Percentiles rank a stretch among this genome's conserved stretches.
These are phyloP conservation scores for Cladosporium sp. DNA, from an alignment of 2,329 filamentous ascomycete species.

Conservation along the genomic window DNA sequence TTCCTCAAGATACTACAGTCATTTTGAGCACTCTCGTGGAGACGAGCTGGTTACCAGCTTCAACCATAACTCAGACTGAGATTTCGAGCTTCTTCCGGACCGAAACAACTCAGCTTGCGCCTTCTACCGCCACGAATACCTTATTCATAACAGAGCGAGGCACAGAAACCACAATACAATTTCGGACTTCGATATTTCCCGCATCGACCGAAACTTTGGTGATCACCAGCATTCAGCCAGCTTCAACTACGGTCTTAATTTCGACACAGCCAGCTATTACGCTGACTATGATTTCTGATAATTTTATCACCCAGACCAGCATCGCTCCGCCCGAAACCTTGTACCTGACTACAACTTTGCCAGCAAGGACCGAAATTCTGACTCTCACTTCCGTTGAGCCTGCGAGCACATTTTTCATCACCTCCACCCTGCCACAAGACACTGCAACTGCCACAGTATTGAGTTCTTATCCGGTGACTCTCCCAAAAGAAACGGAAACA, in stretches of 20 bases:
- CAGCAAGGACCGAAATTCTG: neutral
- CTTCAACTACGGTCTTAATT: neutral
- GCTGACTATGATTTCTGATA: neutral
- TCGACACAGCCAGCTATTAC: neutral
- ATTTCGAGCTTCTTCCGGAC: neutral
- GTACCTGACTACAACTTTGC: neutral
- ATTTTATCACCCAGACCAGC: neutral
- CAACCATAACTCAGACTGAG: neutral
- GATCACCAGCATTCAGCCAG: neutral
- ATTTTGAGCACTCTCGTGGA: neutral
- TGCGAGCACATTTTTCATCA: neutral
- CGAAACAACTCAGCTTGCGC: neutral
- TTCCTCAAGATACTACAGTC: neutral
- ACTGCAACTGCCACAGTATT: neutral
- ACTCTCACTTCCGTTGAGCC: neutral
- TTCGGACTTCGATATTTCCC: neutral
- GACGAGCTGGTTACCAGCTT: neutral
- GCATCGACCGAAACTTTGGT: neutral
- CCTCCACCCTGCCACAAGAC: neutral
- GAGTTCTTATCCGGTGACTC: neutral
- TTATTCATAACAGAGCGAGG: neutral
- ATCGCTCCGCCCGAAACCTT: neutral
- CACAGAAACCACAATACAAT: neutral
- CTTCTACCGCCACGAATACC: neutral
- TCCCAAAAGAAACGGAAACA: neutral